Percentiles rank a stretch among this genome's conserved stretches.
phyloP scores from a whole-genome alignment of 2,329 filamentous ascomycete genomes.

The Aspergillus sojae region DNA sequence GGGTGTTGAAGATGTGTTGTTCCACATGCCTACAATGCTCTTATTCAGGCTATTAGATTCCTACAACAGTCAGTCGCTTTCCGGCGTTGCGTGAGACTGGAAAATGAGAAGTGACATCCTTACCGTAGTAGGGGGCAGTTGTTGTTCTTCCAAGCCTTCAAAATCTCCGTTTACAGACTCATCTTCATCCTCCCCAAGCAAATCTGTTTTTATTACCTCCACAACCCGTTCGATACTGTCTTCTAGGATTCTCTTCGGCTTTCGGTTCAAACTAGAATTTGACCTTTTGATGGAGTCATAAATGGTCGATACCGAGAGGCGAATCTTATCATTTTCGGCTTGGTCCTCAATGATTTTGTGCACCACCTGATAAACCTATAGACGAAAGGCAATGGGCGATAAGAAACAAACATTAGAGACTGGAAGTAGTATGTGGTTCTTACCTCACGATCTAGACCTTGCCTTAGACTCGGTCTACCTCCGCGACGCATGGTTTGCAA shows the following conservation, averaged over 20 bases:
- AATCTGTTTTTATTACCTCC: slow-evolving; percentile 68
- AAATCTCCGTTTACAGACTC: slow-evolving; percentile 55
- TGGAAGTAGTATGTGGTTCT: slow-evolving; percentile 5
- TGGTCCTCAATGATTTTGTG: slow-evolving; percentile 73
- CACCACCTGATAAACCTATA: slow-evolving; percentile 73
- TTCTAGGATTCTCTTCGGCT: slow-evolving; percentile 79
- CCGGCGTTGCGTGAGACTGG: neutral
- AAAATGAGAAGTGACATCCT: slow-evolving; percentile 12
- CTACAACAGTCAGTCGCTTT: slow-evolving; percentile 34
- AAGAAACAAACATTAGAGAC: neutral
- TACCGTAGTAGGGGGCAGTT: slow-evolving; percentile 31
- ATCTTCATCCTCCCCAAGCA: slow-evolving; percentile 57
- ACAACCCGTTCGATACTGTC: slow-evolving; percentile 84
- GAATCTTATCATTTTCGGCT: slow-evolving; percentile 51
- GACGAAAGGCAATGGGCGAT: slow-evolving; percentile 7
- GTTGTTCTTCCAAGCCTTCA: slow-evolving; percentile 49
- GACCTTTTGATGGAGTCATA: slow-evolving; percentile 82
- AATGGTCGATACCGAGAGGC: slow-evolving; percentile 62
- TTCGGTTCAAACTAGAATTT: slow-evolving; percentile 82
- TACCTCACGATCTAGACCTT: slow-evolving; percentile 66
- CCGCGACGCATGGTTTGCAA: slow-evolving; percentile 43
- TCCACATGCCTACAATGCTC: slow-evolving; percentile 64
- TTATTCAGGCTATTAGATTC: slow-evolving; percentile 67
- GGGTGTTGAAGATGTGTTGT: slow-evolving; percentile 42
- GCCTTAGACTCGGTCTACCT: slow-evolving; percentile 52